A percentile compares a stretch with the other conserved stretches of the same genome.
Evolutionary conservation across 2,329 filamentous ascomycete genomes (phyloP).

Genomic region (Lecanoromycetidae sp.): DNA sequence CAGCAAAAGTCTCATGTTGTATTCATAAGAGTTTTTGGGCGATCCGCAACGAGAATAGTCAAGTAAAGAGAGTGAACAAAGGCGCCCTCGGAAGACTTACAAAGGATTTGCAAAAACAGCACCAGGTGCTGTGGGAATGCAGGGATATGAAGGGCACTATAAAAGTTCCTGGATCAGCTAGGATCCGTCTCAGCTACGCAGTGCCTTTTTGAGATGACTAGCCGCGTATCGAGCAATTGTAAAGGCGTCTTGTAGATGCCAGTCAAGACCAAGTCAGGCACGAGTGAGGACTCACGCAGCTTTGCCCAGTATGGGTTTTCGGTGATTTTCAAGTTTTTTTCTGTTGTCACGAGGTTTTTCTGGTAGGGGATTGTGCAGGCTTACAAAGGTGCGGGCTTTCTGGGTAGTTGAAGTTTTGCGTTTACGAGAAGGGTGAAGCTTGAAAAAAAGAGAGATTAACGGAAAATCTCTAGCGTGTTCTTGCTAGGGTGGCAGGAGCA

Average conservation of each 20-base stretch:
- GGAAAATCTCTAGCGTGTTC: slow-evolving; percentile 7
- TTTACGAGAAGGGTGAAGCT: background rate
- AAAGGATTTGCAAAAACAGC: background rate
- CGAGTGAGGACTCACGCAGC: slow-evolving; percentile 8
- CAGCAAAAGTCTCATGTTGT: background rate
- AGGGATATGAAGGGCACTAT: background rate
- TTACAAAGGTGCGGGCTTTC: slow-evolving; percentile 5
- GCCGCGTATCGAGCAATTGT: no score
- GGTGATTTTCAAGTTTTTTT: slow-evolving; percentile 17
- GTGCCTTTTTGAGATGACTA: no score
- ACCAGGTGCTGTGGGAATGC: background rate
- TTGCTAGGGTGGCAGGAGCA: background rate
- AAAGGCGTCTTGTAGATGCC: no score
- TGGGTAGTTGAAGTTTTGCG: background rate
- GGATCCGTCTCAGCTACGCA: background rate
- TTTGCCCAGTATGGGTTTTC: slow-evolving; percentile 8
- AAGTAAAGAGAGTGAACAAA: background rate
- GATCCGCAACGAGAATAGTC: background rate
- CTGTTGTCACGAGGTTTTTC: slow-evolving; percentile 16
- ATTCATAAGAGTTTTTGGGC: no score
- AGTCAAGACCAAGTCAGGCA: no score
- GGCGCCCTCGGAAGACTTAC: background rate
- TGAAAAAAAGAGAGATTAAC: slow-evolving; percentile 6
- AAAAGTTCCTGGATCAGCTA: background rate
- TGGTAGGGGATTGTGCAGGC: slow-evolving; percentile 13